Percentiles rank a stretch among this genome's conserved stretches.
Conservation (phyloP, 2,329 filamentous ascomycete genomes). For the Aureobasidium sp. region DNA sequence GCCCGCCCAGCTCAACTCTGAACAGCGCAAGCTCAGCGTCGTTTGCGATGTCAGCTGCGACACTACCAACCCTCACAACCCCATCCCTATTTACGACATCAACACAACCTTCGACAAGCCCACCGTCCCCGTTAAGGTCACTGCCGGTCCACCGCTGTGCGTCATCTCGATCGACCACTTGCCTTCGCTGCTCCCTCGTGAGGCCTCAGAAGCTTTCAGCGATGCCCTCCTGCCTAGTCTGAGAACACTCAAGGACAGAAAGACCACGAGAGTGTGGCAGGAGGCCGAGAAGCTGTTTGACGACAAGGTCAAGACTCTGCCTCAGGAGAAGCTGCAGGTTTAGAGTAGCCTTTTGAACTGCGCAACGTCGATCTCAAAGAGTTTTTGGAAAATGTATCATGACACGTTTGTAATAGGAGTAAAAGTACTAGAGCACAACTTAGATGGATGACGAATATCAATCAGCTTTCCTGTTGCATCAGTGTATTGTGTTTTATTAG, state of each 20-base stretch:
- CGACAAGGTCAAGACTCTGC: slow-evolving; percentile 68
- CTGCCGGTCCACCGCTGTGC: slow-evolving; percentile 53
- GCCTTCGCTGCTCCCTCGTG: slow-evolving; percentile 73
- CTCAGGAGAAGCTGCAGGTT: slow-evolving; percentile 32
- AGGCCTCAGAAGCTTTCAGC: slow-evolving; percentile 81
- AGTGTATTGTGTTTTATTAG: no score
- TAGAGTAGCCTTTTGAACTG: background rate
- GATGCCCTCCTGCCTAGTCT: slow-evolving; percentile 69
- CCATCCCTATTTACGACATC: slow-evolving; percentile 72
- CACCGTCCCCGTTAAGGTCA: slow-evolving; percentile 67
- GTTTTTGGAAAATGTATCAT: background rate
- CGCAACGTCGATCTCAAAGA: background rate
- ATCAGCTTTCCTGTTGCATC: no score
- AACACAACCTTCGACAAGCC: slow-evolving; percentile 84
- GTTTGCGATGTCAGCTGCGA: slow-evolving; percentile 73
- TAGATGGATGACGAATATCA: no score
- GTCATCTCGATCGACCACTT: slow-evolving; percentile 88
- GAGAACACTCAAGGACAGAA: slow-evolving; percentile 67
- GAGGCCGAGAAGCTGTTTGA: slow-evolving; percentile 78
- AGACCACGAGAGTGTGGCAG: slow-evolving; percentile 69
- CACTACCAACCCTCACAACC: slow-evolving; percentile 65
- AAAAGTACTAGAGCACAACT: background rate
- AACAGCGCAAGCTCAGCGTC: slow-evolving; percentile 59
- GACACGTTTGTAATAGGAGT: background rate
- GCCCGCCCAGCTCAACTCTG: slow-evolving; percentile 57